These are phyloP conservation scores for Kalmusia sp. DNA, from an alignment of 2,329 filamentous ascomycete genomes.

Conservation along the genomic window DNA sequence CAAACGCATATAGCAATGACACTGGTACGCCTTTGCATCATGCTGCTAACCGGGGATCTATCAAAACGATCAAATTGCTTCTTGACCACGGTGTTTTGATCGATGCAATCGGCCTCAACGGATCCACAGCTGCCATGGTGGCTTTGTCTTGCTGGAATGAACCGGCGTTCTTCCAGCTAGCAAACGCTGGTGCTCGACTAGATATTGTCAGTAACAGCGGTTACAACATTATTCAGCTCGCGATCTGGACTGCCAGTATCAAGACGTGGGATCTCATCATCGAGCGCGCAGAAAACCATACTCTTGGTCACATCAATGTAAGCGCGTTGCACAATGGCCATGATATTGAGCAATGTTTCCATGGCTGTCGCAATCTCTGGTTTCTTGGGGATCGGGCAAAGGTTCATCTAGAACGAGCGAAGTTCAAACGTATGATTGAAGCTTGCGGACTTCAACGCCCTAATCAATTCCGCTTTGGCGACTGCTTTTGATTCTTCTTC, in stretches of 20 bases:
- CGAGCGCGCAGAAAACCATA: background rate
- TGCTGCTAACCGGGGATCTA: constrained; percentile 2
- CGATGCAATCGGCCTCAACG: background rate
- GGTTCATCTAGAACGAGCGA: background rate
- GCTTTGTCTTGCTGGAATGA: constrained; percentile 8
- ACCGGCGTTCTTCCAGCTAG: background rate
- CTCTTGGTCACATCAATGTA: background rate
- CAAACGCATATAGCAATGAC: background rate
- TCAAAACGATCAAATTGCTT: background rate
- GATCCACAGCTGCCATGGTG: constrained; percentile 1
- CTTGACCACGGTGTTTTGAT: background rate
- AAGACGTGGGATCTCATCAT: background rate
- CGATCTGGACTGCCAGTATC: background rate
- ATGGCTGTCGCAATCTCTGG: background rate
- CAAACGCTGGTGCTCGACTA: background rate
- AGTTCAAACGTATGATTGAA: background rate
- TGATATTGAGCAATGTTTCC: constrained; percentile 1
- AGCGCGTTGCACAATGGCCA: background rate
- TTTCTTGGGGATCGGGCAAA: background rate
- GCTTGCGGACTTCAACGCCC: background rate
- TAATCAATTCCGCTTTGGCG: no score
- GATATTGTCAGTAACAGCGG: constrained; percentile 2
- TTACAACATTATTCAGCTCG: constrained; percentile 1
- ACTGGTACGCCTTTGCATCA: constrained; percentile 7
- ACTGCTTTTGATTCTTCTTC: no score